Conservation (phyloP, 2,329 filamentous ascomycete genomes). For the Ascocoryne sarcoides region DNA sequence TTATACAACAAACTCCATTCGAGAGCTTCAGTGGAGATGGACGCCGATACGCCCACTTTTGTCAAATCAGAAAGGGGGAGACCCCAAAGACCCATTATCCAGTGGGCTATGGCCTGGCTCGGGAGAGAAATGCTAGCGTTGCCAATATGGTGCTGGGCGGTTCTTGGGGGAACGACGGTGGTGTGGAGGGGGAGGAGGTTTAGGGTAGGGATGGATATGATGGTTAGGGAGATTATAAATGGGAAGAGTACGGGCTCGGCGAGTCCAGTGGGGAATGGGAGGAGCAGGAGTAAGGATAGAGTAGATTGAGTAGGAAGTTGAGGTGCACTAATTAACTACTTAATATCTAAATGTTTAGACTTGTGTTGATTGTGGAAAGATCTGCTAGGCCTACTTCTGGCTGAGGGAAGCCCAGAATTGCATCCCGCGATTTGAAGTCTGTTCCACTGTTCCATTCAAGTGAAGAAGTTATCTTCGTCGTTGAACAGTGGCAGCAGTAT, state of each 20-base stretch:
- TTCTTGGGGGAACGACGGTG: constrained; percentile 79
- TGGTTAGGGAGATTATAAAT: constrained; percentile 48
- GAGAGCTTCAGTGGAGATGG: constrained; percentile 58
- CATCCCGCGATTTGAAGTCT: no score
- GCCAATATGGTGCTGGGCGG: constrained; percentile 85
- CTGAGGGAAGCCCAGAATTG: no score
- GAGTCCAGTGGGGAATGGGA: constrained; percentile 9
- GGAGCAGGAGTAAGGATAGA: constrained; percentile 22
- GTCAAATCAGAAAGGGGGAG: constrained; percentile 47
- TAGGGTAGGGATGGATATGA: constrained; percentile 75
- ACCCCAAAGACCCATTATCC: constrained; percentile 46
- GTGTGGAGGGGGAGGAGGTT: constrained; percentile 81
- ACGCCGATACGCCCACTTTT: constrained; percentile 67
- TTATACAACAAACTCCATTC: constrained; percentile 69
- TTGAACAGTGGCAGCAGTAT: no score
- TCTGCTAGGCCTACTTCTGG: no score
- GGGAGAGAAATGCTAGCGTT: constrained; percentile 74
- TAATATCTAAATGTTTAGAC: no score
- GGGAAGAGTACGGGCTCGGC: constrained; percentile 4
- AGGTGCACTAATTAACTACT: no score
- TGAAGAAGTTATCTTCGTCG: no score
- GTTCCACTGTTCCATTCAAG: no score
- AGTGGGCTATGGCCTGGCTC: constrained; percentile 79
- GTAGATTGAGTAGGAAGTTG: no score
- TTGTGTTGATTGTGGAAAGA: no score